These are phyloP conservation scores for Cladophialophora carrionii DNA, from an alignment of 2,329 filamentous ascomycete genomes.

Conservation along the genomic window DNA sequence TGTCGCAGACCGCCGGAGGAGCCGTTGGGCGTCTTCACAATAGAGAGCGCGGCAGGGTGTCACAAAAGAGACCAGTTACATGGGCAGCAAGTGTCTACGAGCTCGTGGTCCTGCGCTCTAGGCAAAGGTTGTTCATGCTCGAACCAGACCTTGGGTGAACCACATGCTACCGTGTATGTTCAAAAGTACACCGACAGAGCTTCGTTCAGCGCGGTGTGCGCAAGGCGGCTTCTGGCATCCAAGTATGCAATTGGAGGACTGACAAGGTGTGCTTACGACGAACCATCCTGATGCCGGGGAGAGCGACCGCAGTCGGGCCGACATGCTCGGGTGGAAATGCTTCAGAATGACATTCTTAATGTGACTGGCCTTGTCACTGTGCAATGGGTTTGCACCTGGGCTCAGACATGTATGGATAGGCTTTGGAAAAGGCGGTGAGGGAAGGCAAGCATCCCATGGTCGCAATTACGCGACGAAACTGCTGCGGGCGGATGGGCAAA, in stretches of 20 bases:
- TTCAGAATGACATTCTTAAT: neutral
- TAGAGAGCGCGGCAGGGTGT: neutral
- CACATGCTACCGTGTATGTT: neutral
- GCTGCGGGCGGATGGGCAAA: neutral
- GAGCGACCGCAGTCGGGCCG: neutral
- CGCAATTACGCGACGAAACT: neutral
- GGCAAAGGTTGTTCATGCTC: neutral
- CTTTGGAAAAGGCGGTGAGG: conserved; percentile 7
- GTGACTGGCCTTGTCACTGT: neutral
- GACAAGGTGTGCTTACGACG: neutral
- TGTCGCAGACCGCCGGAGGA: neutral
- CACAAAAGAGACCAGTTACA: neutral
- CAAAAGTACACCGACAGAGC: neutral
- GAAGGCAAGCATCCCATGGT: neutral
- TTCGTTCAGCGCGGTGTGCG: neutral
- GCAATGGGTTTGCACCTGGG: neutral
- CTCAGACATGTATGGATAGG: neutral
- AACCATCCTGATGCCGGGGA: neutral
- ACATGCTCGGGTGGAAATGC: neutral
- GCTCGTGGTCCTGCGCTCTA: neutral
- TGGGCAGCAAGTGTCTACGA: neutral
- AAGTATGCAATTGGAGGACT: neutral
- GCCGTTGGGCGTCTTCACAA: neutral
- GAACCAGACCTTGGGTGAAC: too few species aligned
- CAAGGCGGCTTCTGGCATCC: neutral